phyloP scores from a whole-genome alignment of 225 moss, liverwort and hornwort genomes.

The Asterella californica region DNA sequence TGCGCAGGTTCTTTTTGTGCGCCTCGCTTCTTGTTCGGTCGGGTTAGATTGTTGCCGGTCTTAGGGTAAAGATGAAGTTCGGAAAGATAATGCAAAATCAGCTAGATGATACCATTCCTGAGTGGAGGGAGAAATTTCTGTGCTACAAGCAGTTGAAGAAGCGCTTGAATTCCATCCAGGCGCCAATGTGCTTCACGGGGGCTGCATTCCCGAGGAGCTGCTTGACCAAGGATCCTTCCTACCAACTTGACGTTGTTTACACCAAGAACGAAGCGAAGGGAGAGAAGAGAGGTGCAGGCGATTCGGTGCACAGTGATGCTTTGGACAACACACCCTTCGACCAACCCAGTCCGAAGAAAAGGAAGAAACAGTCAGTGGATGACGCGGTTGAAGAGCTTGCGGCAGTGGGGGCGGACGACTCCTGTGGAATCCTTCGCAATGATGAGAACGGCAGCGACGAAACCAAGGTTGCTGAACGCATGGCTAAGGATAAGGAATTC shows the following conservation, averaged over 20 bases:
- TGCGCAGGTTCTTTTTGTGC: neutral
- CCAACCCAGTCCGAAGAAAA: slow-evolving; percentile 31
- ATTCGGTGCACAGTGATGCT: neutral
- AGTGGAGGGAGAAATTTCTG: slow-evolving; percentile 65
- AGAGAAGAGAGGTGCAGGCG: slow-evolving; percentile 19
- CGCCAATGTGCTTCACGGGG: slow-evolving; percentile 45
- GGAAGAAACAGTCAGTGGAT: neutral
- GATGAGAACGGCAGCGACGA: slow-evolving; percentile 20
- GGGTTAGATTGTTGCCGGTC: neutral
- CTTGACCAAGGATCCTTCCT: slow-evolving; percentile 10
- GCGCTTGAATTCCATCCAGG: slow-evolving; percentile 54
- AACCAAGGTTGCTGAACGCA: slow-evolving; percentile 7
- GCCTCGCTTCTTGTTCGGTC: neutral
- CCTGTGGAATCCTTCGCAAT: slow-evolving; percentile 4
- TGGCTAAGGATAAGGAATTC: slow-evolving; percentile 46
- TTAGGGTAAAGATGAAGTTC: slow-evolving; percentile 39
- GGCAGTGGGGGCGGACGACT: slow-evolving; percentile 10
- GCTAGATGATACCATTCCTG: slow-evolving; percentile 38
- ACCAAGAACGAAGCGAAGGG: slow-evolving; percentile 10
- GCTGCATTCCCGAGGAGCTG: slow-evolving; percentile 44
- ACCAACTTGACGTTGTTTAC: slow-evolving; percentile 23
- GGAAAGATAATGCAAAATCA: slow-evolving; percentile 41
- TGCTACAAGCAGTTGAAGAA: slow-evolving; percentile 92
- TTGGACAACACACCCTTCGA: neutral
- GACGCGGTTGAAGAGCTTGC: slow-evolving; percentile 12